Percentiles rank a stretch among this genome's conserved stretches.
These are phyloP conservation scores for Cutaneotrichosporon mucoides DNA, from an alignment of 1,284 basidiomycete genomes.

Conservation along the genomic window DNA sequence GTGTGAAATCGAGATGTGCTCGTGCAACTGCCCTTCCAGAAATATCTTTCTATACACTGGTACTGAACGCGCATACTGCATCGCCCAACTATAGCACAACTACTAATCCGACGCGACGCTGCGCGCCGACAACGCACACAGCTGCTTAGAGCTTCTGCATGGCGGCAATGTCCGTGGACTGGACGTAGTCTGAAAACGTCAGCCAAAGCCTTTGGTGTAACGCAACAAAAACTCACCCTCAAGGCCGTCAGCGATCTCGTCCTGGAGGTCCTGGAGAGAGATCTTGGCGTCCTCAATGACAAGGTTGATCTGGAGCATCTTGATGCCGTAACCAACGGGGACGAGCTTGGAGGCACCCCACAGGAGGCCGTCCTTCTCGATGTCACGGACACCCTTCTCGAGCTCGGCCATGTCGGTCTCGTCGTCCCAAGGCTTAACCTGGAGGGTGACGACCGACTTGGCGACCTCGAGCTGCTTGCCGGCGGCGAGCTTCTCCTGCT, in stretches of 20 bases:
- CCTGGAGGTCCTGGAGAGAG: conserved; percentile 90
- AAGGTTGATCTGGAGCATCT: conserved; percentile 87
- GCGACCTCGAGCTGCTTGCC: conserved; percentile 65
- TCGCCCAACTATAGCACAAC: conserved; percentile 3
- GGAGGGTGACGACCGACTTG: conserved; percentile 79
- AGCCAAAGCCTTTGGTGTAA: not conserved
- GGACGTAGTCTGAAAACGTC: conserved; percentile 68
- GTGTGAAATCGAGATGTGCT: too few species aligned
- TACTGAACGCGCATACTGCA: not conserved
- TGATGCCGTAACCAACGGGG: conserved; percentile 77
- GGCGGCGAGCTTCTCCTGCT: conserved; percentile 53
- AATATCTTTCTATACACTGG: too few species aligned
- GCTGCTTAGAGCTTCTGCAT: conserved; percentile 33
- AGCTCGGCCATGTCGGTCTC: conserved; percentile 93
- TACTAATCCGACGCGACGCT: not conserved
- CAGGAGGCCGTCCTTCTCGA: conserved; percentile 86
- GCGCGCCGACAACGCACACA: not conserved
- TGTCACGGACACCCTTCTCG: conserved; percentile 76
- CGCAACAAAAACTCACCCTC: conserved; percentile 14
- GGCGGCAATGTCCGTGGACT: conserved; percentile 79
- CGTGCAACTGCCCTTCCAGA: too few species aligned
- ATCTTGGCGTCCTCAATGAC: conserved; percentile 90
- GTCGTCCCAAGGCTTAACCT: conserved; percentile 99
- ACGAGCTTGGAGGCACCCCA: conserved; percentile 87
- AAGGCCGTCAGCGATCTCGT: conserved; percentile 63